phyloP scores from a whole-genome alignment of 2,329 filamentous ascomycete genomes.

The Truncatella angustata region DNA sequence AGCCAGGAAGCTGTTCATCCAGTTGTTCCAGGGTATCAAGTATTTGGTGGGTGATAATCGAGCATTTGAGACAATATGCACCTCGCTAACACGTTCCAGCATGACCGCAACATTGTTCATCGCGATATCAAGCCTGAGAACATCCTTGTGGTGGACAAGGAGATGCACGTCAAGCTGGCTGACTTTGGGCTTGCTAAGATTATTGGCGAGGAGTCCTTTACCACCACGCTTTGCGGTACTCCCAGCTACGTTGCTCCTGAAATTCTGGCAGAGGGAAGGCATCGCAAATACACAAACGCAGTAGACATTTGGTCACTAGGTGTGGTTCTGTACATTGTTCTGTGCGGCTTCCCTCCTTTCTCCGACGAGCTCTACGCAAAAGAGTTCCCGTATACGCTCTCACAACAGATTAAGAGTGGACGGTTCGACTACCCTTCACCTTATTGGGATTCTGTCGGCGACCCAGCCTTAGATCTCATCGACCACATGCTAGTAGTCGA shows the following conservation, averaged over 20 bases:
- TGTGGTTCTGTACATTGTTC: constrained; percentile 91
- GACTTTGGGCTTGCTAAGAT: constrained; percentile 98
- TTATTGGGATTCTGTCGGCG: constrained; percentile 89
- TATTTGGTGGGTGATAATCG: constrained; percentile 69
- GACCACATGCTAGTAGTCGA: constrained; percentile 93
- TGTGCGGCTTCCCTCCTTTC: constrained; percentile 94
- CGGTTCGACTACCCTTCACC: constrained; percentile 93
- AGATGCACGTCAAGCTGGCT: constrained; percentile 84
- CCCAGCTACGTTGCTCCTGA: constrained; percentile 96
- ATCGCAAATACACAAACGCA: constrained; percentile 88
- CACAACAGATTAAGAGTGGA: constrained; percentile 85
- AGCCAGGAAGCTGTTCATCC: constrained; percentile 81
- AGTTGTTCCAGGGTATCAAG: constrained; percentile 91
- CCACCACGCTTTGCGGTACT: constrained; percentile 94
- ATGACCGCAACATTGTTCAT: constrained; percentile 95
- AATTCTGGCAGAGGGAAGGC: constrained; percentile 78
- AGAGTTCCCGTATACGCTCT: constrained; percentile 82
- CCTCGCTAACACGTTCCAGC: constrained; percentile 52
- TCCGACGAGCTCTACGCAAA: constrained; percentile 83
- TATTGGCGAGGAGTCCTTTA: constrained; percentile 97
- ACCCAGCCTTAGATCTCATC: constrained; percentile 87
- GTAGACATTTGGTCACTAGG: constrained; percentile 95
- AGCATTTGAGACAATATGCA: background rate
- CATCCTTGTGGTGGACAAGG: constrained; percentile 82
- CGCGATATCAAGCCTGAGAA: constrained; percentile 98